Percentiles rank a stretch among this genome's conserved stretches.
Evolutionary conservation across 192 early-diverging fungal genomes (phyloP).

Genomic region (Entophlyctis luteolus): DNA sequence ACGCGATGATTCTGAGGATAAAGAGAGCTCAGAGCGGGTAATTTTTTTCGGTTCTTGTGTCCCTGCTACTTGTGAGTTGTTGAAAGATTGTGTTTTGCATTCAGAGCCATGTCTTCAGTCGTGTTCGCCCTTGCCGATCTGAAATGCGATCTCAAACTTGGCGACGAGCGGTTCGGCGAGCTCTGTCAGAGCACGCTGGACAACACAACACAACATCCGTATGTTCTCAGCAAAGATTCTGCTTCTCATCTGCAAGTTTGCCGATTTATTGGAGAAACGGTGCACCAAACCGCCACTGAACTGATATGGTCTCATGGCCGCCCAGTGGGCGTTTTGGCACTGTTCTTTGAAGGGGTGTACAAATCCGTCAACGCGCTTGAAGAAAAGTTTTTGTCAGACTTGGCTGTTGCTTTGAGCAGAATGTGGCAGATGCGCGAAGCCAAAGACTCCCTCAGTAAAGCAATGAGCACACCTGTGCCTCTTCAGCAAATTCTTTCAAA

Average conservation of each 20-base stretch:
- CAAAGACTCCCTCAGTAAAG: conserved; percentile 13
- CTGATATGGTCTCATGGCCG: conserved; percentile 25
- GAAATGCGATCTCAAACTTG: conserved; percentile 22
- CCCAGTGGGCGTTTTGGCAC: conserved; percentile 9
- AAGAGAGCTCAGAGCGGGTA: conserved; percentile 4
- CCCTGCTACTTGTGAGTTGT: neutral
- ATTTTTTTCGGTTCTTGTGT: neutral
- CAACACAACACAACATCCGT: neutral
- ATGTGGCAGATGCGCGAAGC: conserved; percentile 24
- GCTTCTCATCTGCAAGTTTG: conserved; percentile 27
- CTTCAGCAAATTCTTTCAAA: neutral
- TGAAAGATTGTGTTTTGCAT: neutral
- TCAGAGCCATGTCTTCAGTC: conserved; percentile 14
- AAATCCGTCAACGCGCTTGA: conserved; percentile 6
- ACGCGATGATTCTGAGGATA: conserved; percentile 27
- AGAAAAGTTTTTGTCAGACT: conserved; percentile 9
- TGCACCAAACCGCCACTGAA: conserved; percentile 3
- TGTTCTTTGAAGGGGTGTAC: conserved; percentile 21
- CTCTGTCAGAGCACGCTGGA: conserved; percentile 13
- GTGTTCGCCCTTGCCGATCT: conserved; percentile 12
- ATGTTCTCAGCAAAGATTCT: neutral
- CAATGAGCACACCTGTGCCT: neutral
- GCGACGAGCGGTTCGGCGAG: conserved; percentile 24
- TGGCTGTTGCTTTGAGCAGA: neutral
- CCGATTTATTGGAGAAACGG: conserved; percentile 20